Conservation (phyloP, 805 yeast species). For the Yarrowia deformans region DNA sequence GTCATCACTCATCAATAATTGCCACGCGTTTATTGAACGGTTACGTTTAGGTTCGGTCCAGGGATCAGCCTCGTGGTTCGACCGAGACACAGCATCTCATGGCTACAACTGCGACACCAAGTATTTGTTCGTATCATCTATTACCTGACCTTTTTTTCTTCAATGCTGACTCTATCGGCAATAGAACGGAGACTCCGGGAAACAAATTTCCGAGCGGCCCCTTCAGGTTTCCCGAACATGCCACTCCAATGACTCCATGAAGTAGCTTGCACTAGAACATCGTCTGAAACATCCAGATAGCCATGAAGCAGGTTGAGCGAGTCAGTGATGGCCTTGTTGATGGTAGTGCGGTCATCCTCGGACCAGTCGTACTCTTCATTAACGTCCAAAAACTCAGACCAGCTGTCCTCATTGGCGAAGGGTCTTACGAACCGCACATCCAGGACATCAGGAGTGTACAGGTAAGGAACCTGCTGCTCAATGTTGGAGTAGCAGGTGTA, state of each 20-base stretch:
- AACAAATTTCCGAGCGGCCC: background rate
- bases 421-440: slow-evolving; percentile 45
- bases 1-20: background rate
- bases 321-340: slow-evolving; percentile 31
- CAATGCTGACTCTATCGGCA: slow-evolving; percentile 23
- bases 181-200: slow-evolving; percentile 6
- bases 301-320: slow-evolving; percentile 9
- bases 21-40: slow-evolving; percentile 27
- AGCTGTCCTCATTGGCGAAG: slow-evolving; percentile 47
- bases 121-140: background rate
- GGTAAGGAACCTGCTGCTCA: slow-evolving; percentile 60
- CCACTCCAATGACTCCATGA: slow-evolving; percentile 14
- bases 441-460: slow-evolving; percentile 58
- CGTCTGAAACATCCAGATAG: slow-evolving; percentile 23
- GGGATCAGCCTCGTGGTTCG: background rate
- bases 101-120: no score
- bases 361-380: slow-evolving; percentile 60
- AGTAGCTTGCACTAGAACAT: slow-evolving; percentile 12
- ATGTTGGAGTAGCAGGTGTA: slow-evolving; percentile 37
- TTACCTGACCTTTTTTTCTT: slow-evolving; percentile 8
- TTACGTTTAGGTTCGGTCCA: slow-evolving; percentile 7
- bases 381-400: slow-evolving; percentile 59
- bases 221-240: slow-evolving; percentile 18
- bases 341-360: slow-evolving; percentile 49
- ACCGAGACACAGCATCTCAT: background rate